Base-by-base conservation (phyloP, 768 basidiomycete genomes). In the Exsudoporus frostii region DNA sequence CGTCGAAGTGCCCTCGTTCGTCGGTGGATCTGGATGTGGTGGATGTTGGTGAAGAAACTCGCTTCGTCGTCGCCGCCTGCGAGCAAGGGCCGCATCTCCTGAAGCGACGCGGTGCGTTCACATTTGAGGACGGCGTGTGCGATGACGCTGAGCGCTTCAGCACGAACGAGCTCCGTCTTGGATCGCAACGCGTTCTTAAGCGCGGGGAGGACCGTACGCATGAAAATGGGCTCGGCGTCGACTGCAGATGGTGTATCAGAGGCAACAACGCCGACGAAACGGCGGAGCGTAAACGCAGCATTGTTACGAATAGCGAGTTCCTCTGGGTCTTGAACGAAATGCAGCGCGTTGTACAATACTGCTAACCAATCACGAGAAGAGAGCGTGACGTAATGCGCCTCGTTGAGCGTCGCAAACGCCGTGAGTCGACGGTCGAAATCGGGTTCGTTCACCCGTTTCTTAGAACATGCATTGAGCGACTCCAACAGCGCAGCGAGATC, bases 11-110 rank as follows among this genome's bases (percentile, higher is more conserved):
- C 95, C 54, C 96, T 75, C 1, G 86, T 84, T 22, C 96, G 85
- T 57, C 95, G 84, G 68, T 98, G 95, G 3, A 88, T 73, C 71
- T 99, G 97, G 40, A 98, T 82, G 65, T 99, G 97, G 48, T 88
- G 82, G 44, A 98, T 84, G 69, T 99, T 99, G 76, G 86, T 87
- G 80, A 99, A 98, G 74, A 98, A 95, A 65, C 88, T 94, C 30
- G 92, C 93, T 69, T 99, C 96, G 45, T 90, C 86, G 65, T 98
- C 94, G 1, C 92, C 95, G 17, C 78, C 83, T 8, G 90, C 91
- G 30, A 98, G 78, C 7, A 98, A 72, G 11, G 84, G 78, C 22
- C 74, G 82, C 84, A 98, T 85, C 65, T 98, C 94, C 45, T 83
- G 83, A 25, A 98, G 70, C 2, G 79, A 68, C 0, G 73, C 64